phyloP scores from a whole-genome alignment of 257 asterid species.

The Lithospermum erythrorhizon region DNA sequence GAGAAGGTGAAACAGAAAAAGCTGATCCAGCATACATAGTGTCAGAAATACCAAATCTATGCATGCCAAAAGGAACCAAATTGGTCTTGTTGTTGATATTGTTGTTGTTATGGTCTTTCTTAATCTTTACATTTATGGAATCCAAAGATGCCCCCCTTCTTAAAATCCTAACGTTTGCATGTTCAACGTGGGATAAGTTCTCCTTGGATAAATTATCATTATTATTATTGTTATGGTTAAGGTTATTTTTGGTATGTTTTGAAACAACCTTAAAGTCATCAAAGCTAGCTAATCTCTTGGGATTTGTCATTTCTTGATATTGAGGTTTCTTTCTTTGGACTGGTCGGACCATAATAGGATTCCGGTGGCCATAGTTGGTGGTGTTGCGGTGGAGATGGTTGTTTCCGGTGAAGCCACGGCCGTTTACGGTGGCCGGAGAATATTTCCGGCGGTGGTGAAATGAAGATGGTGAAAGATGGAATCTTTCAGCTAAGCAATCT shows the following conservation, averaged over 20 bases:
- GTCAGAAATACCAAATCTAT: constrained; percentile 4
- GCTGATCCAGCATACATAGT: constrained; percentile 61
- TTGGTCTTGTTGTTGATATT: too few relatives aligned
- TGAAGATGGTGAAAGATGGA: constrained; percentile 12
- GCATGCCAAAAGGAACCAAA: too few relatives aligned
- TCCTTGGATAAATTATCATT: too few relatives aligned
- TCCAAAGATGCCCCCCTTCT: constrained; percentile 44
- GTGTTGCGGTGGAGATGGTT: neutral
- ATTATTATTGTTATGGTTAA: neutral
- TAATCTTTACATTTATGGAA: constrained; percentile 23
- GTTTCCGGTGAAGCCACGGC: neutral
- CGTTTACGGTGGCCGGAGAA: neutral
- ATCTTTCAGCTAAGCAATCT: constrained; percentile 23
- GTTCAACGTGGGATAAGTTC: too few relatives aligned
- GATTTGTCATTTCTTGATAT: neutral
- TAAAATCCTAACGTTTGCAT: constrained; percentile 7
- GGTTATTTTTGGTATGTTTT: neutral
- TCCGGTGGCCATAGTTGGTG: constrained; percentile 2
- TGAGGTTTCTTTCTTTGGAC: constrained; percentile 13
- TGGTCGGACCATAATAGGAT: constrained; percentile 5
- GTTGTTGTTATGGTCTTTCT: constrained; percentile 1
- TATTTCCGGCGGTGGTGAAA: constrained; percentile 20
- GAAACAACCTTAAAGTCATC: neutral
- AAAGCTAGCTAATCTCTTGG: neutral
- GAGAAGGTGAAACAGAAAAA: constrained; percentile 51